phyloP scores from a whole-genome alignment of 352 stramenopile genomes.

The Phytophthora macrochlamydospora region DNA sequence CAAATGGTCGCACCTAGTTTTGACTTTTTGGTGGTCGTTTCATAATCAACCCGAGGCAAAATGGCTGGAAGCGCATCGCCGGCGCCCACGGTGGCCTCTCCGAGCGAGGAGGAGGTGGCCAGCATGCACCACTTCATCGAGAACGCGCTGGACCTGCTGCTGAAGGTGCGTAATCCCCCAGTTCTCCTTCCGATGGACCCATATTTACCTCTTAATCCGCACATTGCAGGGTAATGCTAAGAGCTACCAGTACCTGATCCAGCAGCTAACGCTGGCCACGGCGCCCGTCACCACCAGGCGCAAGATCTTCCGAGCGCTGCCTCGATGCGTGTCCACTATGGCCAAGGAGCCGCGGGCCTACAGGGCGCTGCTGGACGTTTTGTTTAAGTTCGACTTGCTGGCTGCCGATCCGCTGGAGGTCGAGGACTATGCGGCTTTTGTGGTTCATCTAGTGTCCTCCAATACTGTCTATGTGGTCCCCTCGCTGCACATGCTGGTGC shows the following conservation, averaged over 20 bases:
- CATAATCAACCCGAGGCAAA: conserved; percentile 8
- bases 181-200: neutral
- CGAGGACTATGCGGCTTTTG: conserved; percentile 70
- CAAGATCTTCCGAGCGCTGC: conserved; percentile 77
- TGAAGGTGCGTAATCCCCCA: conserved; percentile 48
- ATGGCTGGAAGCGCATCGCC: conserved; percentile 39
- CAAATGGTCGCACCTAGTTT: neutral
- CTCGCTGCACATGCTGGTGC: conserved; percentile 84
- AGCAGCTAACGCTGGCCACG: conserved; percentile 57
- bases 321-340: conserved; percentile 78
- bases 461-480: conserved; percentile 85
- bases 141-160: conserved; percentile 78
- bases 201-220: neutral
- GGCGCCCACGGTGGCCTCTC: conserved; percentile 15
- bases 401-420: conserved; percentile 54
- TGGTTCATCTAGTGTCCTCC: conserved; percentile 83
- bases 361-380: conserved; percentile 69
- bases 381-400: conserved; percentile 86
- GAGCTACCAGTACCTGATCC: conserved; percentile 79
- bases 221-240: conserved; percentile 68
- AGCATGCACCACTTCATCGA: conserved; percentile 86
- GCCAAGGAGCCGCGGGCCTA: conserved; percentile 75
- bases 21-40: neutral
- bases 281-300: conserved; percentile 50
- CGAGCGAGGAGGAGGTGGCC: conserved; percentile 61